Evolutionary conservation across 441 rosid species (phyloP).

Genomic region (Aquilaria agallochum): DNA sequence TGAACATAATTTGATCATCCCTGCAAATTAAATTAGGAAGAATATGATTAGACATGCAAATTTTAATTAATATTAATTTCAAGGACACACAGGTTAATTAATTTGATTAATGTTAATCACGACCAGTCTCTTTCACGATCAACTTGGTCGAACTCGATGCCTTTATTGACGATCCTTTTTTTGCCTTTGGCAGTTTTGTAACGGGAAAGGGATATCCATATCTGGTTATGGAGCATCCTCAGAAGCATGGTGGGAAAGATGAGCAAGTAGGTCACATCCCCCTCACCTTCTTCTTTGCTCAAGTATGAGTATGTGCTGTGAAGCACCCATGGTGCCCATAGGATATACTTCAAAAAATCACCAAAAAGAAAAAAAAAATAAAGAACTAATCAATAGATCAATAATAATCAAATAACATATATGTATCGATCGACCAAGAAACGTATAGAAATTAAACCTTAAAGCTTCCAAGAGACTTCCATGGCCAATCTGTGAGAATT

Average conservation of each 20-base stretch:
- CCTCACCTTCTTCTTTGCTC: slow-evolving; percentile 21
- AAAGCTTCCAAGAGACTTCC: slow-evolving; percentile 47
- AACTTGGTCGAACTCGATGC: slow-evolving; percentile 55
- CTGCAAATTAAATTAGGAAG: slow-evolving; percentile 18
- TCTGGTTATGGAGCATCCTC: slow-evolving; percentile 51
- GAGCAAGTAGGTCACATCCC: slow-evolving; percentile 29
- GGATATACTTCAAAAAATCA: slow-evolving; percentile 29
- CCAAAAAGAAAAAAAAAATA: slow-evolving; percentile 11
- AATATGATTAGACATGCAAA: slow-evolving; percentile 18
- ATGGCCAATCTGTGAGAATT: slow-evolving; percentile 31
- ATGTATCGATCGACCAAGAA: not conserved
- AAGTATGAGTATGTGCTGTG: slow-evolving; percentile 37
- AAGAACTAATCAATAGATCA: not conserved
- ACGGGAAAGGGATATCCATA: slow-evolving; percentile 67
- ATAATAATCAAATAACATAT: not conserved
- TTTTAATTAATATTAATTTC: too few relatives aligned
- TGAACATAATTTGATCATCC: slow-evolving; percentile 37
- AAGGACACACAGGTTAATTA: too few relatives aligned
- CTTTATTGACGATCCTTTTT: slow-evolving; percentile 40
- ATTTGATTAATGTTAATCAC: not conserved
- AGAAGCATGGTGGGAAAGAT: slow-evolving; percentile 38
- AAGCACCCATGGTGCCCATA: slow-evolving; percentile 52
- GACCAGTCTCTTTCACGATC: slow-evolving; percentile 54
- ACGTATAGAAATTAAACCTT: slow-evolving; percentile 21
- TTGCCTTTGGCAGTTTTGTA: slow-evolving; percentile 46